A percentile compares a stretch with the other conserved stretches of the same genome.
Conservation (phyloP, 176 grass and related monocot species). For the Eremochloa ophiuroides region DNA sequence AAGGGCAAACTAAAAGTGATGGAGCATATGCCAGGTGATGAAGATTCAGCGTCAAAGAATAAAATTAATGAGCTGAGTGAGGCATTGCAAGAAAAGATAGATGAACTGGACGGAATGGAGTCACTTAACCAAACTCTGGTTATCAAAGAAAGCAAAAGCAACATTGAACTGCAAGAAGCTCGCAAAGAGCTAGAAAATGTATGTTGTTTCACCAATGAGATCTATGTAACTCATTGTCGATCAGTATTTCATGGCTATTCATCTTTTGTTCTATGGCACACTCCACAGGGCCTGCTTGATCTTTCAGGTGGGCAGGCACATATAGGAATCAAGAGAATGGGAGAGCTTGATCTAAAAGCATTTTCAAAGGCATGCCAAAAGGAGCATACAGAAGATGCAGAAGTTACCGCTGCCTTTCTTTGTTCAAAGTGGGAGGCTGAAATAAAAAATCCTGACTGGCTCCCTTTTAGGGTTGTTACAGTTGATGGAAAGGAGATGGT, state of each 20-base stretch:
- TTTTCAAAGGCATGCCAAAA: conserved; percentile 46
- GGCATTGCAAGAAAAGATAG: conserved; percentile 55
- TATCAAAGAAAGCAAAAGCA: conserved; percentile 55
- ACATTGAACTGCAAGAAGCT: conserved; percentile 55
- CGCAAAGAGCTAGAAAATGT: conserved; percentile 55
- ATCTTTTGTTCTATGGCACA: neutral
- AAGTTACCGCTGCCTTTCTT: conserved; percentile 35
- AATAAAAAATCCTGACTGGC: conserved; percentile 60
- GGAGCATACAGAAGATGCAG: conserved; percentile 38
- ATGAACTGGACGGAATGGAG: conserved; percentile 64
- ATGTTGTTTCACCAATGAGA: neutral
- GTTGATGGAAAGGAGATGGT: conserved; percentile 47
- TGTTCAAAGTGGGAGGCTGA: conserved; percentile 77
- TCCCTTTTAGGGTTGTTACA: conserved; percentile 49
- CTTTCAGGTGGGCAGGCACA: conserved; percentile 19
- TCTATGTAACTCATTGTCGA: neutral
- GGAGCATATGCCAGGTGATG: conserved; percentile 38
- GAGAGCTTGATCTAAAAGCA: conserved; percentile 59
- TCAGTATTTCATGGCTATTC: conserved; percentile 5
- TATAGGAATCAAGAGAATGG: conserved; percentile 64
- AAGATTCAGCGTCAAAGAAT: conserved; percentile 30
- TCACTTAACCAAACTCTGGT: conserved; percentile 64
- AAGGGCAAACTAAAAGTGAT: conserved; percentile 39
- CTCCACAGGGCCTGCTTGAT: conserved; percentile 29
- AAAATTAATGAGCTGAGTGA: conserved; percentile 40